Base-by-base conservation (phyloP, 306 rosid species). In the Comarum palustre region DNA sequence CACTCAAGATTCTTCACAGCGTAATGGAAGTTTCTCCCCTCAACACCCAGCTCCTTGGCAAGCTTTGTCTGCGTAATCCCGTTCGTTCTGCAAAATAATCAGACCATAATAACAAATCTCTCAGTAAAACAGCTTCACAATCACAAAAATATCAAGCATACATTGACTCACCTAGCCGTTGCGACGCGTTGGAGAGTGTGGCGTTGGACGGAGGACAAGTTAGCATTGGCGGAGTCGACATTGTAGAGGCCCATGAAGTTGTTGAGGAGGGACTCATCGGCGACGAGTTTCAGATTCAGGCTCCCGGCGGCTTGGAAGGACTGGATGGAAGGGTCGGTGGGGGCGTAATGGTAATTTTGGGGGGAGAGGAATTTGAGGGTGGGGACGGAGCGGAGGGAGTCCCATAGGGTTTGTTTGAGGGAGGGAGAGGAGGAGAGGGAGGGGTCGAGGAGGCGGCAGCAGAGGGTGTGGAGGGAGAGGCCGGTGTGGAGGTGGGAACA, bases 61-160 rank as follows among this genome's bases (percentile, higher is more conserved):
- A 94, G 89, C 47, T 91, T 88, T 31, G 74, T 78, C 65, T 94
- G 98, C n/a, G 95, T 88, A 34, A 89, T 83, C 13, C 98, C 98
- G 57, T 87, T 79, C 45, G 71, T 45, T 73, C 88, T 86, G 78
- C 75, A 82, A 71, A 51, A 45, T 31, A 31, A 54, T 54, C 78
- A 71, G 3, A 34, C 38, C 38, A 34, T 34, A 4, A 34, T 39
- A 39, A 7, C 43, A 1, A 39, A 39, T 39, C 34, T 39, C 10
- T 39, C 43, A 39, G 0, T 39, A 31, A 31, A 31, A 1, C 34
- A 31, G n/a, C n/a, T n/a, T n/a, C n/a, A n/a, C n/a, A n/a, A n/a
- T n/a, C n/a, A n/a, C n/a, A n/a, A n/a, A n/a, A n/a, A n/a, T n/a
- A n/a, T n/a, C n/a, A n/a, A n/a, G n/a, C n/a, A n/a, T n/a, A 31